Evolutionary conservation across 108 stramenopile species (phyloP), one percentile per base, ranked within the genome.

Genomic region (Heterococcus sp.): DNA sequence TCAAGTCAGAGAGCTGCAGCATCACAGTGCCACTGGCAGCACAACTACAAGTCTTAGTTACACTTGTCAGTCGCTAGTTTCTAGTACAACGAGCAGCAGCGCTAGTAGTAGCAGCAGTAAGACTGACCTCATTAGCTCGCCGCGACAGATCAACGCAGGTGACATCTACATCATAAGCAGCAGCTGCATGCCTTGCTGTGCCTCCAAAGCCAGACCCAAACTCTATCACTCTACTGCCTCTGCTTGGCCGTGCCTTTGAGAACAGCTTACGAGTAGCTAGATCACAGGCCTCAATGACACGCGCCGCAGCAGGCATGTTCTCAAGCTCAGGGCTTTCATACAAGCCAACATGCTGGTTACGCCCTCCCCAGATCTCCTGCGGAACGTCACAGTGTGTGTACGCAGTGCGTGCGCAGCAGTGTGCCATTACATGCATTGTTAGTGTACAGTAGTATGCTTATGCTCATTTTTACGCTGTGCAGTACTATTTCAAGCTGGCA

Each of bases 331-430:
- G 31, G 34, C 37, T 71, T 28, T 79, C 71, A 58, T 79, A 79
- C 58, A 79, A 29, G 58, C 78, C 78, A 2, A 79, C 32, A 58
- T 79, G 78, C 71, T 79, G 78, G 71, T 79, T 69, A 30, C 35
- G 69, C 35, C 78, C 78, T 26, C 78, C 78, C 78, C 78, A 79
- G 31, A 79, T 37, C 71, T 72, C 71, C 27, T n/a, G n/a, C n/a
- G n/a, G n/a, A n/a, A n/a, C n/a, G n/a, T n/a, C n/a, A n/a, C n/a
- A n/a, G n/a, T n/a, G n/a, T n/a, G n/a, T n/a, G n/a, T n/a, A n/a
- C n/a, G n/a, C n/a, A n/a, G n/a, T n/a, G n/a, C n/a, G n/a, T n/a
- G n/a, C n/a, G n/a, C n/a, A n/a, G n/a, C n/a, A n/a, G n/a, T n/a
- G n/a, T n/a, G n/a, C n/a, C n/a, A n/a, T n/a, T n/a, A n/a, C n/a